A percentile compares a stretch with the other conserved stretches of the same genome.
phyloP scores from a whole-genome alignment of 2,329 filamentous ascomycete genomes.

The Cladophialophora yegresii region DNA sequence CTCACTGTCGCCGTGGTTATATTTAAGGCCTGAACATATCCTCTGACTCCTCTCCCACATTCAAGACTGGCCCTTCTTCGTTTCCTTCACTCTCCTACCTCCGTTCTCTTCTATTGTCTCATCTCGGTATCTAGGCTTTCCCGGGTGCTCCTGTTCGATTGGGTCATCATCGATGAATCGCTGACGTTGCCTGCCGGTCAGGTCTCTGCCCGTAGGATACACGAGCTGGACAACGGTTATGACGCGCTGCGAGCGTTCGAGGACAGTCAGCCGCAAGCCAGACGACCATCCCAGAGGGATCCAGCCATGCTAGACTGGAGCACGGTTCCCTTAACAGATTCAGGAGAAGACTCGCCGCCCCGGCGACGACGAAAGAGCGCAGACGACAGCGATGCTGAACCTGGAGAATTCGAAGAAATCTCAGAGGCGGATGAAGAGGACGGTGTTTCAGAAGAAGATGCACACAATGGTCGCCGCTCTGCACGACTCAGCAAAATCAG shows the following conservation, averaged over 20 bases:
- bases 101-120: not conserved
- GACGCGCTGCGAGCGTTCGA: constrained; percentile 21
- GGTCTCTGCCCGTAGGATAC: constrained; percentile 25
- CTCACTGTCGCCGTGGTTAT: not conserved
- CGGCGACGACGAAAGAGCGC: constrained; percentile 12
- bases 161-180: not conserved
- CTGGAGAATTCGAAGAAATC: constrained; percentile 2
- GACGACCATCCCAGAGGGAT: constrained; percentile 4
- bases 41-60: not conserved
- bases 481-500: constrained; percentile 23
- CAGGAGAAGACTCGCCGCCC: constrained; percentile 22
- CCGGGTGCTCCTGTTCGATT: not conserved
- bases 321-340: constrained; percentile 29
- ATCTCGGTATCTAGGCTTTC: not conserved
- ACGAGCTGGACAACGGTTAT: constrained; percentile 24
- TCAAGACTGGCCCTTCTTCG: constrained; percentile 28
- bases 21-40: not conserved
- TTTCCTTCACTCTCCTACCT: constrained; percentile 20
- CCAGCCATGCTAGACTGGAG: constrained; percentile 23
- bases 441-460: constrained; percentile 15
- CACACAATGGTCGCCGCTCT: constrained; percentile 20
- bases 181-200: constrained; percentile 20
- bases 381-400: constrained; percentile 12
- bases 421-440: constrained; percentile 16
- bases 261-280: not conserved